Evolutionary conservation across 768 basidiomycete species (phyloP), one percentile per base, ranked within the genome.

Genomic region (Trametopsis cervina): DNA sequence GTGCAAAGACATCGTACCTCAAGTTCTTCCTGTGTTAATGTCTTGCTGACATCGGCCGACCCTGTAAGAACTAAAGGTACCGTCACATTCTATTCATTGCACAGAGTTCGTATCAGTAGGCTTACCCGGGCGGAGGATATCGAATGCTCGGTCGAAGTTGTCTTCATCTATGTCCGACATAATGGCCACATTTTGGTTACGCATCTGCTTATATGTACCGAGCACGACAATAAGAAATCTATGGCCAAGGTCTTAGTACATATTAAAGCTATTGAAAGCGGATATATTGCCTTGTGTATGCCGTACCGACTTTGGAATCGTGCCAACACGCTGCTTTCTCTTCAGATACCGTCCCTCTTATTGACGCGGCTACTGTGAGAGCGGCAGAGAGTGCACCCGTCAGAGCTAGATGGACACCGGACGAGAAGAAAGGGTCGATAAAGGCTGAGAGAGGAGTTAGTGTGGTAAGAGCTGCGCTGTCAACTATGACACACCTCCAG

Each of bases 151-250:
- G 56, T 83, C 81, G 54, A 78, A 83, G 53, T 80, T 81, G 57
- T 81, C 78, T 58, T 81, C 80, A 51, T 79, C 69, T 15, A 83
- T 71, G 50, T 83, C 81, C 4, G 71, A 75, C 39, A 83, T 66
- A 21, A 81, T 68, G 50, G 75, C 71, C 4, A 64, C 65, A 24
- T 63, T 66, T 53, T 81, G 79, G 2, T 77, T 71, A 17, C 76
- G 75, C 37, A 83, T 80, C 50, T 81, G 81, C 57, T 80, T 81
- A 58, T 81, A 81, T 45, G 80, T 78, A 46, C 78, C 80, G 7
- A 81, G 64, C 26, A 80, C 79, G n/a, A 82, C 80, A 9, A 83
- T 68, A 57, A 81, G 77, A 51, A 81, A 81, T 52, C 78, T 80
- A 36, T 12, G 13, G 12, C 15, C 27, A 26, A 35, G 12, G 2